Evolutionary conservation across 345 rosid species (phyloP).

Genomic region (Acer negundo): DNA sequence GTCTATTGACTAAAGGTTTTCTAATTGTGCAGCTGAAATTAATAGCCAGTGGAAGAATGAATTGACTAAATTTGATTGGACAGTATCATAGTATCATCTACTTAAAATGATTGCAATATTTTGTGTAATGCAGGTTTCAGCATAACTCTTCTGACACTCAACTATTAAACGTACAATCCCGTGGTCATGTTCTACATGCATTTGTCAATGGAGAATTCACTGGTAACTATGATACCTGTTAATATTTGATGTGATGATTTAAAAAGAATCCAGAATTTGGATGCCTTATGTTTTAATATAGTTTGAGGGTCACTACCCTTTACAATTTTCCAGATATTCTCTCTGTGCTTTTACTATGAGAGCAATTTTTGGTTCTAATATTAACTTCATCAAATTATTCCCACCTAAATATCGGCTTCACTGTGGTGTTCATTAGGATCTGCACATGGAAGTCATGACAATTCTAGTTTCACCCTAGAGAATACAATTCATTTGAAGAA

Average conservation of each 20-base stretch:
- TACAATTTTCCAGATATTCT: neutral
- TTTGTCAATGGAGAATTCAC: conserved; percentile 42
- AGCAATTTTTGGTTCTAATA: neutral
- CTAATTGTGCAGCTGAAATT: neutral
- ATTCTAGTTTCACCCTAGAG: conserved; percentile 25
- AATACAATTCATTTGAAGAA: conserved; percentile 24
- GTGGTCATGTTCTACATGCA: conserved; percentile 51
- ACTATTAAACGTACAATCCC: conserved; percentile 36
- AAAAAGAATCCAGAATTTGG: neutral
- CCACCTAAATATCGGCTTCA: neutral
- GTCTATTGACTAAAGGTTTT: conserved; percentile 19
- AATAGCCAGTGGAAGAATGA: neutral
- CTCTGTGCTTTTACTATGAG: neutral
- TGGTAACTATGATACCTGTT: conserved; percentile 23
- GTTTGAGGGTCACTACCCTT: neutral
- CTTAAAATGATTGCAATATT: neutral
- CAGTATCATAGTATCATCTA: neutral
- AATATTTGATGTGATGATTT: neutral
- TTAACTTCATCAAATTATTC: neutral
- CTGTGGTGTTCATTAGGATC: conserved; percentile 33
- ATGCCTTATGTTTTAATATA: neutral
- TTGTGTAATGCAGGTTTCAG: conserved; percentile 30
- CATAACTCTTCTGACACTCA: conserved; percentile 21
- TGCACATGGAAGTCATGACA: conserved; percentile 37
- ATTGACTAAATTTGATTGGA: neutral